Evolutionary conservation across 2,329 filamentous ascomycete genomes (phyloP).

Genomic region (Xylaria sp.): DNA sequence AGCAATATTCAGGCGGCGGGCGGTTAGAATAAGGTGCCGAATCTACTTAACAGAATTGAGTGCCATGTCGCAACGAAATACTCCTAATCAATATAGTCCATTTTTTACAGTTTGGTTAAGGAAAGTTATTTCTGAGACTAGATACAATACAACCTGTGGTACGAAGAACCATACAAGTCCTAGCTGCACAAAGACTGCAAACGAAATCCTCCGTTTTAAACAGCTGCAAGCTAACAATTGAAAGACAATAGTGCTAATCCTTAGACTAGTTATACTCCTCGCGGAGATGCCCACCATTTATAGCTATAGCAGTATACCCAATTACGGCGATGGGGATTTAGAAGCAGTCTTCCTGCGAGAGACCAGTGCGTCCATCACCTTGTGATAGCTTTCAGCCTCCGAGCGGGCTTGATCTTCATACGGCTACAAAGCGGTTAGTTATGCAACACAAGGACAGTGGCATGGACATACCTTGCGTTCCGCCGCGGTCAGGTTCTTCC

Average conservation of each 20-base stretch:
- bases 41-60: neutral
- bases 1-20: neutral
- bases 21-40: neutral
- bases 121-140: neutral
- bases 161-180: constrained; percentile 16
- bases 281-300: neutral
- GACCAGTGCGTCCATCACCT: constrained; percentile 45
- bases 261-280: neutral
- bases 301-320: constrained; percentile 8
- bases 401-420: constrained; percentile 52
- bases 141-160: constrained; percentile 19
- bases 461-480: constrained; percentile 57
- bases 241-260: neutral
- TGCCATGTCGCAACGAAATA: neutral
- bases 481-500: constrained; percentile 56
- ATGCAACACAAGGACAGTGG: constrained; percentile 5
- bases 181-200: constrained; percentile 22
- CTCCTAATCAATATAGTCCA: neutral
- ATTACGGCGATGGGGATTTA: constrained; percentile 24
- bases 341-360: constrained; percentile 27
- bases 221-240: constrained; percentile 23
- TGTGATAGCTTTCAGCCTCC: constrained; percentile 48
- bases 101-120: constrained; percentile 1
- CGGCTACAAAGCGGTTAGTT: constrained; percentile 46
- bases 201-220: constrained; percentile 14